These are phyloP conservation scores for Quercus engelmannii DNA, from an alignment of 306 rosid species.

Conservation along the genomic window DNA sequence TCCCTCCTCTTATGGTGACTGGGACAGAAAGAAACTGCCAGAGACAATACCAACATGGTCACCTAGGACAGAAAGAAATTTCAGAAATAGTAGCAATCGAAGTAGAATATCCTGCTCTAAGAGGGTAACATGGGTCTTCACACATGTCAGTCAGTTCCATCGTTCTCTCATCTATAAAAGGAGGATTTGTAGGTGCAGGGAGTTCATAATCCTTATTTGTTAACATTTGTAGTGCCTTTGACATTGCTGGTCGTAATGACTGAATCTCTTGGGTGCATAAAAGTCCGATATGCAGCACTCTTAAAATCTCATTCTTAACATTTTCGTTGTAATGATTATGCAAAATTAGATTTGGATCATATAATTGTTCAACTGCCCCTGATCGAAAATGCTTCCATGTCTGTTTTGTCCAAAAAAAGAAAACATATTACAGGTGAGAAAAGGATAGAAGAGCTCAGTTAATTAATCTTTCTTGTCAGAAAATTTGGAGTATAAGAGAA, in stretches of 20 bases:
- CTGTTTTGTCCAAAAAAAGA: slow-evolving; percentile 37
- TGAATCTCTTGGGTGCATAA: slow-evolving; percentile 82
- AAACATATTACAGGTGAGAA: not conserved
- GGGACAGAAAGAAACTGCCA: not conserved
- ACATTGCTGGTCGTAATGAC: slow-evolving; percentile 73
- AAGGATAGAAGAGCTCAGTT: not conserved
- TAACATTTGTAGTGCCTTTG: slow-evolving; percentile 72
- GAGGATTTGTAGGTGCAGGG: slow-evolving; percentile 79
- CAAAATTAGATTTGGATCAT: slow-evolving; percentile 64
- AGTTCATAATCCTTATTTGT: slow-evolving; percentile 57
- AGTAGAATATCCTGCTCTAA: slow-evolving; percentile 28
- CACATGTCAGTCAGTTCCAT: slow-evolving; percentile 68
- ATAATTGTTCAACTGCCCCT: slow-evolving; percentile 49
- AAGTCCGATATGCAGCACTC: slow-evolving; percentile 83
- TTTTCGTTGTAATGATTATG: slow-evolving; percentile 32
- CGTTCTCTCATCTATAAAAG: slow-evolving; percentile 78
- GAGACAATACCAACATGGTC: slow-evolving; percentile 5
- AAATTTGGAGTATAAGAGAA: no score
- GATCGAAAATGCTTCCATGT: slow-evolving; percentile 81
- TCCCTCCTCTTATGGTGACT: not conserved
- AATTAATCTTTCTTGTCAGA: not conserved
- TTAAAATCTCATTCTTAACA: slow-evolving; percentile 41
- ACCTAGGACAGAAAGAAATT: slow-evolving; percentile 77
- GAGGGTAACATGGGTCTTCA: slow-evolving; percentile 40
- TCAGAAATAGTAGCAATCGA: slow-evolving; percentile 66